These are phyloP conservation scores for Colletotrichum lupini DNA, from an alignment of 2,329 filamentous ascomycete genomes.

Conservation along the genomic window DNA sequence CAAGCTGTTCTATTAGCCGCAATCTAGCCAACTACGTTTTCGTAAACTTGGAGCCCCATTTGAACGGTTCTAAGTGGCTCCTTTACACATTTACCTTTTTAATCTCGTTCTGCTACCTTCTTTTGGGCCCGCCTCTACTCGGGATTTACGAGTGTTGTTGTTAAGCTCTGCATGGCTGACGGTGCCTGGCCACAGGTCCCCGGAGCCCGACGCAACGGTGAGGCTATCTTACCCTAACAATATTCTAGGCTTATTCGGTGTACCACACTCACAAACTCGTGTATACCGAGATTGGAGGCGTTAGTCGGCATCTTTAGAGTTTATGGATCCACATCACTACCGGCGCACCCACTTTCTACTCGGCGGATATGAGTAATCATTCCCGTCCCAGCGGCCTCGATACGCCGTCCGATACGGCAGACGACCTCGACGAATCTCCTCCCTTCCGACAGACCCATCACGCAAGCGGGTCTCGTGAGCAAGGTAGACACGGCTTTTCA, in stretches of 20 bases:
- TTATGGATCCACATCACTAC: not conserved
- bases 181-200: not conserved
- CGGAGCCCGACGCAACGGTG: not conserved
- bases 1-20: not conserved
- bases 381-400: slow-evolving; percentile 23
- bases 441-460: slow-evolving; percentile 2
- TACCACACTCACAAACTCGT: not conserved
- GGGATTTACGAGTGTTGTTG: not conserved
- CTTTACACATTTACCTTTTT: not conserved
- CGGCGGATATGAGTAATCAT: slow-evolving; percentile 34
- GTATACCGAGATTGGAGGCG: not conserved
- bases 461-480: not conserved
- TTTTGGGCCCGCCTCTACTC: not conserved
- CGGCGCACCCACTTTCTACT: not conserved
- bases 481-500: not conserved
- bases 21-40: not conserved
- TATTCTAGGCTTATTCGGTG: not conserved
- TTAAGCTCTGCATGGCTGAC: slow-evolving; percentile 2
- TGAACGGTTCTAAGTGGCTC: not conserved
- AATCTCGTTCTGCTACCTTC: not conserved
- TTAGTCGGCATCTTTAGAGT: slow-evolving; percentile 26
- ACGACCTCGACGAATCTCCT: slow-evolving; percentile 18
- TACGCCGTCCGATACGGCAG: slow-evolving; percentile 16
- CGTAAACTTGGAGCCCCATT: not conserved
- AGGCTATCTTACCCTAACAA: slow-evolving; percentile 24